Evolutionary conservation across 2,329 filamentous ascomycete genomes (phyloP).

Genomic region (Erysiphe neolycopersici): DNA sequence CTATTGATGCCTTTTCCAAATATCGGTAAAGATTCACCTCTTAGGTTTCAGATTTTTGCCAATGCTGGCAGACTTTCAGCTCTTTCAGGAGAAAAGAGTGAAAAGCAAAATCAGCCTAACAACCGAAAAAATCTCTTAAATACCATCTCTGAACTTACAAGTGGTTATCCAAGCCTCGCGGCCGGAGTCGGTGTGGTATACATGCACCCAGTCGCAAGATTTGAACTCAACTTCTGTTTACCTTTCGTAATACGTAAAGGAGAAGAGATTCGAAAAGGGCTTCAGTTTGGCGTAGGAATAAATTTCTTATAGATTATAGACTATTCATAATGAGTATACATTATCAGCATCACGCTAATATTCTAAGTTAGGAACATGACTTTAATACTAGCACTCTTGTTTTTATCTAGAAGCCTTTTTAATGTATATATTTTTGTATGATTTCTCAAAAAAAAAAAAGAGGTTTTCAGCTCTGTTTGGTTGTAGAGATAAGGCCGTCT

Average conservation of each 20-base stretch:
- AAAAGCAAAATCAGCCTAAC: constrained; percentile 16
- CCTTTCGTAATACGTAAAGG: constrained; percentile 58
- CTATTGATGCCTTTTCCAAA: constrained; percentile 64
- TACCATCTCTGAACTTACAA: constrained; percentile 43
- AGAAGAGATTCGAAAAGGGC: constrained; percentile 69
- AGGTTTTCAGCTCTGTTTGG: too few species aligned
- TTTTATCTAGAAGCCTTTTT: too few species aligned
- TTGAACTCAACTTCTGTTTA: constrained; percentile 87
- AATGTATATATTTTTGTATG: too few species aligned
- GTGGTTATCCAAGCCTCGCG: constrained; percentile 57
- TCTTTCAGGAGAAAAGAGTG: constrained; percentile 25
- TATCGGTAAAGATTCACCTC: constrained; percentile 54
- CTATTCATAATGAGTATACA: background rate
- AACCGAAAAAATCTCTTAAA: constrained; percentile 16
- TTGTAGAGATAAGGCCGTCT: too few species aligned
- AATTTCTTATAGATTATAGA: constrained; percentile 28
- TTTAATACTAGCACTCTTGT: background rate
- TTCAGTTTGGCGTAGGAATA: constrained; percentile 90
- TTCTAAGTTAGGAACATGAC: background rate
- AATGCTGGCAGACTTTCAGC: constrained; percentile 72
- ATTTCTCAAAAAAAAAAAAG: too few species aligned
- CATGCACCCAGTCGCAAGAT: constrained; percentile 73
- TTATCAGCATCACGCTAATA: background rate
- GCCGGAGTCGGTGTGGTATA: constrained; percentile 83
- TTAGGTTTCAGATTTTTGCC: constrained; percentile 71